Conservation (phyloP, 1,284 basidiomycete genomes). For the Tremellales sp. region DNA sequence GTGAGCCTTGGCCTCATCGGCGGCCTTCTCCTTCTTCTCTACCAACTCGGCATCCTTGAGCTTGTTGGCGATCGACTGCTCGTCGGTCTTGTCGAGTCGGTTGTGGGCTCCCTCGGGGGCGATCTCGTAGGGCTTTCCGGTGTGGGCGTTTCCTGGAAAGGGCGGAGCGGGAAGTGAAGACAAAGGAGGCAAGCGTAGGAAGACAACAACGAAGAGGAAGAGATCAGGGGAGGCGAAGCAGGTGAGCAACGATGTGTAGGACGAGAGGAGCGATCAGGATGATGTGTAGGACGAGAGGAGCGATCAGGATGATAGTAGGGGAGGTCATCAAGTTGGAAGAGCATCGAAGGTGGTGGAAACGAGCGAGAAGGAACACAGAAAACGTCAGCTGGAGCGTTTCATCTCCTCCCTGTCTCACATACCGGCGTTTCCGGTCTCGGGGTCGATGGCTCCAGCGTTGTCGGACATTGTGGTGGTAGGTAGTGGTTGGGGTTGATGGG, state of each 20-base stretch:
- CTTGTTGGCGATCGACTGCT: slow-evolving; percentile 30
- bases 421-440: slow-evolving; percentile 21
- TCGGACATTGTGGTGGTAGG: slow-evolving; percentile 5
- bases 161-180: background rate
- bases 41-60: slow-evolving; percentile 29
- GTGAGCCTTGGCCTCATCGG: slow-evolving; percentile 18
- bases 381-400: background rate
- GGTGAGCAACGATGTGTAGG: no score
- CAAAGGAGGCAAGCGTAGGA: background rate
- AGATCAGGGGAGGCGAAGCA: background rate
- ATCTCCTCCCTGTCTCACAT: no score
- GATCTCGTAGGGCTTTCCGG: slow-evolving; percentile 27
- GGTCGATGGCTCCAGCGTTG: slow-evolving; percentile 27
- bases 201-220: background rate
- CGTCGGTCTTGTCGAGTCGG: slow-evolving; percentile 34
- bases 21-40: slow-evolving; percentile 24
- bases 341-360: background rate
- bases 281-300: no score
- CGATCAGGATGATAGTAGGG: no score
- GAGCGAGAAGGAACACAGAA: background rate
- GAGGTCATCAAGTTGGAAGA: background rate
- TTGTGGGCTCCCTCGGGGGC: slow-evolving; percentile 31
- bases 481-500: background rate
- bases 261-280: no score
- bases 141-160: slow-evolving; percentile 31